Conservation (phyloP, 1,139 yeast species). For the Tardiomyces blankii region DNA sequence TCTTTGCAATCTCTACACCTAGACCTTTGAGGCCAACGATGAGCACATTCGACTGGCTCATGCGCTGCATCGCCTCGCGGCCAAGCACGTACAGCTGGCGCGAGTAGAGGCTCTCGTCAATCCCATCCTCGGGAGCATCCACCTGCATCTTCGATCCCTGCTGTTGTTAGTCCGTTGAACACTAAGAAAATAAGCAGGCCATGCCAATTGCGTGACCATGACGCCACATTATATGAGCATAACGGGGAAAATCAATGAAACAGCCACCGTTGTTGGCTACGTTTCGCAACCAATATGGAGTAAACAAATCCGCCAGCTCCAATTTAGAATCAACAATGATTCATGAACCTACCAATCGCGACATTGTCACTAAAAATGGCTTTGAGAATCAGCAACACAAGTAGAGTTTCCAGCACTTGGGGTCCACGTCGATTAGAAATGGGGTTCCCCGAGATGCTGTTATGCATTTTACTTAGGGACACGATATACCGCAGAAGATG, state of each 20-base stretch:
- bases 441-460: no score
- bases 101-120: conserved; percentile 90
- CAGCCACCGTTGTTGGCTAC: no score
- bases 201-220: no score
- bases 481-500: neutral
- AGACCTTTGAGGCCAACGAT: conserved; percentile 82
- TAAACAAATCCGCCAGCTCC: no score
- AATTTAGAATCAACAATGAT: no score
- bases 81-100: conserved; percentile 56
- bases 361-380: neutral
- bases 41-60: conserved; percentile 87
- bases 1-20: conserved; percentile 93
- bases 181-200: no score
- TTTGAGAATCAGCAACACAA: neutral
- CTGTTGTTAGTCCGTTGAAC: neutral
- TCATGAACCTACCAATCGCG: neutral
- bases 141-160: conserved; percentile 36
- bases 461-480: neutral
- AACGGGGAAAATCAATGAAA: no score
- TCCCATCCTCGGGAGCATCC: conserved; percentile 46
- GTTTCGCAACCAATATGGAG: no score
- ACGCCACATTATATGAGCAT: no score
- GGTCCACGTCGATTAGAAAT: no score
- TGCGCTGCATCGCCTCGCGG: conserved; percentile 90
- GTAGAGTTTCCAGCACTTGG: no score